Percentiles rank a stretch among this genome's conserved stretches.
These are phyloP conservation scores for Globisporangium iwayamae DNA, from an alignment of 352 stramenopile genomes.

Conservation along the genomic window DNA sequence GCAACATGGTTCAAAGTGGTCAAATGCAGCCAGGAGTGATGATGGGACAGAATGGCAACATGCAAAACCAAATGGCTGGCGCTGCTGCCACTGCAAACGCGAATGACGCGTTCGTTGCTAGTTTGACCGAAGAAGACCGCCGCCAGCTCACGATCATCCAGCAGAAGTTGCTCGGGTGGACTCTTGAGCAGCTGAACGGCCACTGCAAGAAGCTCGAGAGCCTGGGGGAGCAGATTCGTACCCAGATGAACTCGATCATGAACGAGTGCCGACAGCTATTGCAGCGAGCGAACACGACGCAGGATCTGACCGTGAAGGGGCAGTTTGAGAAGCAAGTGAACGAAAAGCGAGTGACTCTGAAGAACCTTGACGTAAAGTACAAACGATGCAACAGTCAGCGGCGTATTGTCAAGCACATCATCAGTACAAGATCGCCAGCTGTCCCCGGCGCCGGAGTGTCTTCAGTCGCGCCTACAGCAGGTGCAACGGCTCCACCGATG, in stretches of 20 bases:
- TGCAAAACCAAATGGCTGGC: not conserved
- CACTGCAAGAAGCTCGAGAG: conserved; percentile 83
- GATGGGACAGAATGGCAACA: conserved; percentile 2
- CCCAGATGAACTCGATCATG: conserved; percentile 78
- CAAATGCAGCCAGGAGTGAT: not conserved
- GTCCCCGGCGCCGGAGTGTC: not conserved
- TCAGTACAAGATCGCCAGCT: conserved; percentile 35
- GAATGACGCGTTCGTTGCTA: conserved; percentile 29
- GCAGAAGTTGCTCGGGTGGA: conserved; percentile 63
- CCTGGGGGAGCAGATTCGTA: conserved; percentile 75
- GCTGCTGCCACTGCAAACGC: conserved; percentile 6
- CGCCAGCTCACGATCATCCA: conserved; percentile 70
- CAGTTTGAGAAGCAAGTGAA: conserved; percentile 71
- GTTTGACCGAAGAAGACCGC: conserved; percentile 63
- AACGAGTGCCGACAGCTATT: conserved; percentile 80
- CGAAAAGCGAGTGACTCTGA: conserved; percentile 63
- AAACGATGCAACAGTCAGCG: conserved; percentile 76
- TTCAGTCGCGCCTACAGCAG: not conserved
- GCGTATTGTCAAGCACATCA: conserved; percentile 81
- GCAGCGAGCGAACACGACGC: conserved; percentile 68
- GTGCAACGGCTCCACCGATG: not conserved
- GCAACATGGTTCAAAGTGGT: not conserved
- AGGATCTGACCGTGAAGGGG: conserved; percentile 53
- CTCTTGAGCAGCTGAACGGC: conserved; percentile 63
- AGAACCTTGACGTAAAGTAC: conserved; percentile 78